Conservation (phyloP, 2,329 filamentous ascomycete species). For the Dothistroma pini region DNA sequence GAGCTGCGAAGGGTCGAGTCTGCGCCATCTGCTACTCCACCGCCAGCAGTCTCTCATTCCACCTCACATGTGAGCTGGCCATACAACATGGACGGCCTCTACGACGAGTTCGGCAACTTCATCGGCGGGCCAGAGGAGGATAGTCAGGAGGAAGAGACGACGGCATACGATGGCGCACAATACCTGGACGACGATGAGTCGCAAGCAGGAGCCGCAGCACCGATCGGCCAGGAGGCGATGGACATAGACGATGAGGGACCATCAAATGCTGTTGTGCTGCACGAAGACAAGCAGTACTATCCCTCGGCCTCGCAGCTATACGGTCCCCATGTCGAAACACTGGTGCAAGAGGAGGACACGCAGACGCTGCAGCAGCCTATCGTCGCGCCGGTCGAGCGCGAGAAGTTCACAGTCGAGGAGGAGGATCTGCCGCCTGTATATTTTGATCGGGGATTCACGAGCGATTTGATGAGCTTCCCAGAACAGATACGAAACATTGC, state of each 20-base stretch:
- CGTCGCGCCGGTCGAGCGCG: slow-evolving; percentile 85
- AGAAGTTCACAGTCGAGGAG: slow-evolving; percentile 95
- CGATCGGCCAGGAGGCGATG: slow-evolving; percentile 80
- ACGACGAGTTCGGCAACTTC: slow-evolving; percentile 99
- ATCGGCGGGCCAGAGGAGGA: slow-evolving; percentile 90
- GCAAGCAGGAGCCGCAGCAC: slow-evolving; percentile 46
- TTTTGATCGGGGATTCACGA: slow-evolving; percentile 88
- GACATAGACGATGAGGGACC: slow-evolving; percentile 86
- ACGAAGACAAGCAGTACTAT: slow-evolving; percentile 99
- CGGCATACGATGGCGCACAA: slow-evolving; percentile 70
- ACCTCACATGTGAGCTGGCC: background rate
- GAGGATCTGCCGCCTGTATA: slow-evolving; percentile 84
- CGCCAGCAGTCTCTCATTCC: background rate
- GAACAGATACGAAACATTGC: slow-evolving; percentile 92
- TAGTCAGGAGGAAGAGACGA: slow-evolving; percentile 77
- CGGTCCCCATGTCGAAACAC: slow-evolving; percentile 86
- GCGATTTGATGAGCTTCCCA: slow-evolving; percentile 92
- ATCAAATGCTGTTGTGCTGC: slow-evolving; percentile 93
- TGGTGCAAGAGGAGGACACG: slow-evolving; percentile 96
- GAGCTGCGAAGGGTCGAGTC: background rate
- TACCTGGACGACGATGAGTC: slow-evolving; percentile 72
- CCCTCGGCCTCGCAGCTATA: slow-evolving; percentile 97
- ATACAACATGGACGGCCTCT: slow-evolving; percentile 81
- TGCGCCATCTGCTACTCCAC: slow-evolving; percentile 8
- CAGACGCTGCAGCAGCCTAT: slow-evolving; percentile 91